These are phyloP conservation scores for Globisporangium camurandrum DNA, from an alignment of 352 stramenopile species.

Conservation along the genomic window DNA sequence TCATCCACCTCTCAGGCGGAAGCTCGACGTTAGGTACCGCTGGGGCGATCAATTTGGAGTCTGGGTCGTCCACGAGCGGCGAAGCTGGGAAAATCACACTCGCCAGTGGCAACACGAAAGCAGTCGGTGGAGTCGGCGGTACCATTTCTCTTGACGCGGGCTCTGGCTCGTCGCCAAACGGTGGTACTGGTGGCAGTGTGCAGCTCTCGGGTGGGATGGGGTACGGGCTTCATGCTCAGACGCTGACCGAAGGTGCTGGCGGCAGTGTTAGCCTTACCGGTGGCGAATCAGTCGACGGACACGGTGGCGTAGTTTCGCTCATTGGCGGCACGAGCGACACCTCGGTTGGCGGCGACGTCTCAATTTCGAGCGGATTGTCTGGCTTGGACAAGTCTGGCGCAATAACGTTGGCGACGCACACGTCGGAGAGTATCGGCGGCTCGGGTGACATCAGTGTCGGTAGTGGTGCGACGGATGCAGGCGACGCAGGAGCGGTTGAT, in stretches of 20 bases:
- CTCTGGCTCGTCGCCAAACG: slow-evolving; percentile 36
- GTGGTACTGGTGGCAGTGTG: slow-evolving; percentile 35
- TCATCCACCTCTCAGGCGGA: slow-evolving; percentile 20
- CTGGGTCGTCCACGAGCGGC: slow-evolving; percentile 22
- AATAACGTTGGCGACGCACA: slow-evolving; percentile 28
- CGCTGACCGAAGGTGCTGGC: slow-evolving; percentile 21
- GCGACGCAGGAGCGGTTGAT: slow-evolving; percentile 28
- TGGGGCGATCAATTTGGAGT: slow-evolving; percentile 22
- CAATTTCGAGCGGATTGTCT: slow-evolving; percentile 33
- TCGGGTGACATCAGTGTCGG: slow-evolving; percentile 28
- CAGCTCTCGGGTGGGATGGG: slow-evolving; percentile 27
- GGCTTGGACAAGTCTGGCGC: slow-evolving; percentile 33
- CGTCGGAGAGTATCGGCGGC: slow-evolving; percentile 27
- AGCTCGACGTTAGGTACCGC: slow-evolving; percentile 13
- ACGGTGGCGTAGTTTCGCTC: slow-evolving; percentile 25
- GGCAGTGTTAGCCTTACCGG: slow-evolving; percentile 24
- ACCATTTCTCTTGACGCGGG: slow-evolving; percentile 29
- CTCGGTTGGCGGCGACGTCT: slow-evolving; percentile 33
- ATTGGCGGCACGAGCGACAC: slow-evolving; percentile 29
- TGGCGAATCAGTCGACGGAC: slow-evolving; percentile 31
- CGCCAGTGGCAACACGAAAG: slow-evolving; percentile 24
- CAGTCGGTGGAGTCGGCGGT: slow-evolving; percentile 22
- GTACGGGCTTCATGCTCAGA: slow-evolving; percentile 24
- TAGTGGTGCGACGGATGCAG: slow-evolving; percentile 30
- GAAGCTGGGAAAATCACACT: slow-evolving; percentile 25